Base-by-base conservation (phyloP, 805 yeast genomes). In the Lachancea dasiensis region DNA sequence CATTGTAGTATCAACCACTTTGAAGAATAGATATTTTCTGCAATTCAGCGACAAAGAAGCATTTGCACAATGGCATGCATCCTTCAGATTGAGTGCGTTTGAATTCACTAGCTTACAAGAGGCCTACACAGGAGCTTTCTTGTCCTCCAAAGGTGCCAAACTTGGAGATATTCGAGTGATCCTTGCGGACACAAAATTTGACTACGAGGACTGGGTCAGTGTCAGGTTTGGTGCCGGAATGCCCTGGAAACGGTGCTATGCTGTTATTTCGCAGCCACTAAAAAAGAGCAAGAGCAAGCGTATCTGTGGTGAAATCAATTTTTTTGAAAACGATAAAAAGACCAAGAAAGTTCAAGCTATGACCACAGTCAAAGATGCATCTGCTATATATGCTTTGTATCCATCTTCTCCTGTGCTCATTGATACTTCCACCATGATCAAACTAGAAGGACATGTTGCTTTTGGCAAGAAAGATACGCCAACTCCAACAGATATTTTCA, bases 221-320 rank as follows among this genome's bases (percentile, higher is more conserved):
- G 95, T 92, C 13, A 71, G 97, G 47, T 92, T 90, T 60, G 97
- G 98, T 14, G 75, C 92, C 7, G 98, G 98, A 17, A 86, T 86
- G 95, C 95, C 97, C 1, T 92, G 97, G 97, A 84, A 81, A 55
- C 73, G 95, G 42, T 90, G 96, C 55, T 92, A 75, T 66, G 90
- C 95, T 3, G 95, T 89, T 8, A 74, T 90, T 40, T 84, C 83
- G 48, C 89, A 89, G 48, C 65, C 87, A 50, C 47, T 66, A 26
- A 54, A 70, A 51, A 78, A 60, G 46, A 39, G 40, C 21, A 45
- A 67, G 52, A 36, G 19, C n/a, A 60, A 61, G 33, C 51, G 56
- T 28, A 43, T 46, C 5, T 68, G 73, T 10, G 96, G 96, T 21
- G 70, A 78, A 48, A 76, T 86, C 17, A 67, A 75, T n/a, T 82